Base-by-base conservation (phyloP, 2,329 filamentous ascomycete genomes). In the Sporothrix phasma region DNA sequence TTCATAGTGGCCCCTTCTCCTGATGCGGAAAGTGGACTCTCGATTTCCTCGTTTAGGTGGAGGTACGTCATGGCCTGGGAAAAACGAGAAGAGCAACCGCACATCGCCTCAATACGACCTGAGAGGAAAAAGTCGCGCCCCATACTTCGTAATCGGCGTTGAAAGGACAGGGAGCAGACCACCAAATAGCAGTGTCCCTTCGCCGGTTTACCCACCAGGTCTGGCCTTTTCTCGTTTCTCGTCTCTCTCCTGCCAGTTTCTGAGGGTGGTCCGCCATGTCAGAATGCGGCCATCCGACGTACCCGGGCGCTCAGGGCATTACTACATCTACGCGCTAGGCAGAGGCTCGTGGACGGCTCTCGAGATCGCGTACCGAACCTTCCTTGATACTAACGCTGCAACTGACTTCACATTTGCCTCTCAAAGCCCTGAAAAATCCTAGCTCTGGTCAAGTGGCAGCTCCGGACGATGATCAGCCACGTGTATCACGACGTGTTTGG, bases 31-130 rank as follows among this genome's bases (percentile, higher is more conserved):
- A 62, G 45, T 45, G 47, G 61, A 41, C 19, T 45, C 24, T 29
- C 13, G 24, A 46, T 24, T 59, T 31, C 39, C 39, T 19, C 56
- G 31, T 45, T 45, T 59, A 24, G 54, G 61, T 62, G 61, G 61
- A 62, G 22, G 54, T 62, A 62, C 61, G 61, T 62, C 61, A 62
- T 62, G 37, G 22, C 54, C 51, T 37, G n/a, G 54, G 39, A 43
- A 7, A 43, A 58, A 7, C 34, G 43, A 22, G 41, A 41, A 22
- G 34, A 58, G 34, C 53, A 58, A 37, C 31, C 51, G 51, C 51
- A 22, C 37, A 54, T 37, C 51, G 31, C 51, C 51, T 22, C 51
- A 56, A 56, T 56, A 39, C 31, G 51, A 37, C 7, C 3, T 34
- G 29, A n/a, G 29, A 15, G 24, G 8, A 45, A 46, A 58, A 43